Evolutionary conservation across 805 yeast species (phyloP).

Genomic region (Nakazawaea molendinolei): DNA sequence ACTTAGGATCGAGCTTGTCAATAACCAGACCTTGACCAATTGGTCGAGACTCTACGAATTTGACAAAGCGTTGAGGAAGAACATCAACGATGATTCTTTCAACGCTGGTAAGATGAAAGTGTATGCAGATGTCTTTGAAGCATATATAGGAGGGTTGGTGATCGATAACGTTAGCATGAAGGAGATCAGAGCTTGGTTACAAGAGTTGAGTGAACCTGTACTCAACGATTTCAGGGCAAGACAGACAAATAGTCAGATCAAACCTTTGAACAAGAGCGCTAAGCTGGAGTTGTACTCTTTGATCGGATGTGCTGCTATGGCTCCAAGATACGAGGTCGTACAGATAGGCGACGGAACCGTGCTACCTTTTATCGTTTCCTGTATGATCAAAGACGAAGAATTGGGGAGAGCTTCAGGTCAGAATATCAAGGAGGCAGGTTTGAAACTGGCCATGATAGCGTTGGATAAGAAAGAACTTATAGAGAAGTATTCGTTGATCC

Average conservation of each 20-base stretch:
- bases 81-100: conserved; percentile 38
- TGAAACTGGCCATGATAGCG: conserved; percentile 80
- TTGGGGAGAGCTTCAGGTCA: conserved; percentile 71
- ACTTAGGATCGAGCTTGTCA: conserved; percentile 63
- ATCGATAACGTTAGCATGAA: conserved; percentile 44
- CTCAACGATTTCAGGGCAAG: conserved; percentile 25
- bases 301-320: conserved; percentile 67
- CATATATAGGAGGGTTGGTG: conserved; percentile 82
- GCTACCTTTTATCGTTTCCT: conserved; percentile 52
- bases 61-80: conserved; percentile 45
- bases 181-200: conserved; percentile 52
- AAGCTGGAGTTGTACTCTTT: conserved; percentile 72
- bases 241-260: conserved; percentile 25
- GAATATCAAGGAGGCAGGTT: conserved; percentile 70
- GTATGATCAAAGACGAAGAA: conserved; percentile 56
- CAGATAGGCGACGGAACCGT: conserved; percentile 34
- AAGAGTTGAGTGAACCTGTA: conserved; percentile 41
- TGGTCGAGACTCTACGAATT: conserved; percentile 69
- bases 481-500: conserved; percentile 53
- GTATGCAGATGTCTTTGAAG: conserved; percentile 88
- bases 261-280: conserved; percentile 54
- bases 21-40: conserved; percentile 63
- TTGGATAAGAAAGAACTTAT: conserved; percentile 49
- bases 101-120: conserved; percentile 57
- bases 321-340: conserved; percentile 50